A percentile compares a stretch with the other conserved stretches of the same genome.
Conservation (phyloP, 345 rosid species). For the Noccaea caerulescens region DNA sequence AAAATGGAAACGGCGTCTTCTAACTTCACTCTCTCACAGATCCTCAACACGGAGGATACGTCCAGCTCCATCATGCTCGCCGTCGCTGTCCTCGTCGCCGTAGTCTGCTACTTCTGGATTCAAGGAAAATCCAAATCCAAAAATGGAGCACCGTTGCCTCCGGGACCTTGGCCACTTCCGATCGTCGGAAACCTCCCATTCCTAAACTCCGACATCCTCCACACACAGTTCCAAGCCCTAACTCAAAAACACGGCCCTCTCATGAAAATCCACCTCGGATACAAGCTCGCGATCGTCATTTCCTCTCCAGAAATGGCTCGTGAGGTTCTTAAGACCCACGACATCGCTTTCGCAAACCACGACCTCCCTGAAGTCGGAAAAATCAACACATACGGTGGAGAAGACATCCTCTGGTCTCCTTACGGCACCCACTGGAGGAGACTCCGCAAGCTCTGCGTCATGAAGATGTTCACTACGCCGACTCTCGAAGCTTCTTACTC, state of each 20-base stretch:
- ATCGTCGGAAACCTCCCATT: conserved; percentile 50
- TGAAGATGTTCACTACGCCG: conserved; percentile 47
- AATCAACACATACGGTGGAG: conserved; percentile 41
- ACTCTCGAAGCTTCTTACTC: conserved; percentile 47
- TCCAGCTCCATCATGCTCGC: conserved; percentile 24
- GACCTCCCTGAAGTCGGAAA: conserved; percentile 41
- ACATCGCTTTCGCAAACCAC: conserved; percentile 47
- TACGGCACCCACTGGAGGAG: conserved; percentile 45
- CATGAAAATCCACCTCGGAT: conserved; percentile 49
- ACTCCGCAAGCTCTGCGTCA: conserved; percentile 43
- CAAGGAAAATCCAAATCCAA: conserved; percentile 31
- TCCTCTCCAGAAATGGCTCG: conserved; percentile 44
- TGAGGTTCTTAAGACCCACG: conserved; percentile 46
- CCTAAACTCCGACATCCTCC: conserved; percentile 40
- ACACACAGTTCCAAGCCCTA: conserved; percentile 37
- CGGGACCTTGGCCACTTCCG: conserved; percentile 50
- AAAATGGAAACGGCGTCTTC: conserved; percentile 23
- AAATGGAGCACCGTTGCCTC: conserved; percentile 41
- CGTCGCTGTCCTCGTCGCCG: conserved; percentile 19
- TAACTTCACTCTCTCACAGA: conserved; percentile 21
- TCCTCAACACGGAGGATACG: conserved; percentile 25
- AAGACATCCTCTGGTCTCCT: conserved; percentile 46
- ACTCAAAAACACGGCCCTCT: conserved; percentile 47
- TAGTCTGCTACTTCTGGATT: conserved; percentile 32
- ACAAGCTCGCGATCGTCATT: conserved; percentile 38